Evolutionary conservation across 441 rosid genomes (phyloP).

Genomic region (Manihot esculenta): DNA sequence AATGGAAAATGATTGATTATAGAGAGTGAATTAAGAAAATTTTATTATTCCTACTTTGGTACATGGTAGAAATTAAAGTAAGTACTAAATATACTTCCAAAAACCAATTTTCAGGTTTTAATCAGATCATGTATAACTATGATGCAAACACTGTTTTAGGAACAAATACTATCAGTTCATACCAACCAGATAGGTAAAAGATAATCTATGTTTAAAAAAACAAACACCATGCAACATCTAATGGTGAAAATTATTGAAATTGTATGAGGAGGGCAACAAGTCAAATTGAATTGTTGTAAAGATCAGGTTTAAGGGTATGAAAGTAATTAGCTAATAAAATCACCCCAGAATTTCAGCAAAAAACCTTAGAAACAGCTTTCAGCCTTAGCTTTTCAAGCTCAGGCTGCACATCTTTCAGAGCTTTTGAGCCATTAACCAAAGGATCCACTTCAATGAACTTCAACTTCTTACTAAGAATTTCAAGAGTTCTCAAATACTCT

Average conservation of each 20-base stretch:
- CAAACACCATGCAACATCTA: background rate
- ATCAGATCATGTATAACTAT: background rate
- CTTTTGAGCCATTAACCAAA: constrained; percentile 79
- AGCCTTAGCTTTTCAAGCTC: constrained; percentile 98
- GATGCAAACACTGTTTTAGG: background rate
- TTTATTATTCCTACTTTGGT: background rate
- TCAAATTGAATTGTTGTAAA: background rate
- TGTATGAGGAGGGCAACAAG: background rate
- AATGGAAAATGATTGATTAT: background rate
- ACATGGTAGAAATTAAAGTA: background rate
- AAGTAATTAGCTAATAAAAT: constrained; percentile 14
- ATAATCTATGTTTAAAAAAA: background rate
- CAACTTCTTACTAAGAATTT: constrained; percentile 90
- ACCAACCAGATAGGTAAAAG: background rate
- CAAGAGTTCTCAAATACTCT: constrained; percentile 88
- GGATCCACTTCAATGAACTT: constrained; percentile 82
- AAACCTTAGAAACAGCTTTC: constrained; percentile 95
- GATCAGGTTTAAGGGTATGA: background rate
- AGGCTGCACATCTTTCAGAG: constrained; percentile 94
- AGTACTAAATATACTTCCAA: background rate
- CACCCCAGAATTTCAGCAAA: constrained; percentile 26
- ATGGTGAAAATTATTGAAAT: background rate
- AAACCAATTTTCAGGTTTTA: background rate
- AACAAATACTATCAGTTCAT: background rate
- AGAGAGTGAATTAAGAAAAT: background rate